Base-by-base conservation (phyloP, 768 basidiomycete species). In the Cystofilobasidium bisporidii region DNA sequence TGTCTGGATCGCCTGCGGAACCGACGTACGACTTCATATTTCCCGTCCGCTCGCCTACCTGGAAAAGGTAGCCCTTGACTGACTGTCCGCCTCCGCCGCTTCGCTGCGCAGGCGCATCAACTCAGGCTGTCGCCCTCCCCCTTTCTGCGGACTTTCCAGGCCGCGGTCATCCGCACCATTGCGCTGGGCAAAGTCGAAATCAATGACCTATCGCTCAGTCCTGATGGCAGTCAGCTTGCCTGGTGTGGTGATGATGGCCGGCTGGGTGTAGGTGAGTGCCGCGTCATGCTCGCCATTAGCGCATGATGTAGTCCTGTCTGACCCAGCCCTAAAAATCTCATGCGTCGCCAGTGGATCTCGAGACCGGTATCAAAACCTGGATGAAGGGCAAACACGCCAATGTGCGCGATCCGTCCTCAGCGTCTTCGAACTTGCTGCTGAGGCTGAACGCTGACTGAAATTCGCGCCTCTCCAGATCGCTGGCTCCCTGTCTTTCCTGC, bases 351-450 rank as follows among this genome's bases (percentile, higher is more conserved):
- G 57, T 59, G 22, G 57, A 59, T 12, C 20, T 58, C 26, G 20
- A 28, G 30, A 65, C 64, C 14, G 56, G 30, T 3, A 28, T 43
- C 38, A 64, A 58, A n/a, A 56, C 55, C 0, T 57, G 53, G 40
- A 43, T 65, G 56, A 65, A 65, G 57, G 64, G 64, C 18, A 65
- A 65, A 24, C 64, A 65, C 48, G 57, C 64, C 56, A 59, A 40
- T 36, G 63, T 64, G 11, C n/a, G n/a, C n/a, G n/a, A n/a, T n/a
- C n/a, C n/a, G n/a, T n/a, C n/a, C n/a, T n/a, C n/a, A 22, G 30
- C 18, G 22, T 63, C 1, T 4, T 57, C 18, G 33, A 26, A 2
- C 26, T 20, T 24, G 41, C 18, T 17, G 5, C 12, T 15, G 3
- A 4, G 8, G 18, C 41, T 43, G 41, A 8, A 8, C 12, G 41